Evolutionary conservation across 495 filamentous ascomycete species (phyloP), one percentile per base, ranked within the genome.

Genomic region (Cudoniella acicularis): DNA sequence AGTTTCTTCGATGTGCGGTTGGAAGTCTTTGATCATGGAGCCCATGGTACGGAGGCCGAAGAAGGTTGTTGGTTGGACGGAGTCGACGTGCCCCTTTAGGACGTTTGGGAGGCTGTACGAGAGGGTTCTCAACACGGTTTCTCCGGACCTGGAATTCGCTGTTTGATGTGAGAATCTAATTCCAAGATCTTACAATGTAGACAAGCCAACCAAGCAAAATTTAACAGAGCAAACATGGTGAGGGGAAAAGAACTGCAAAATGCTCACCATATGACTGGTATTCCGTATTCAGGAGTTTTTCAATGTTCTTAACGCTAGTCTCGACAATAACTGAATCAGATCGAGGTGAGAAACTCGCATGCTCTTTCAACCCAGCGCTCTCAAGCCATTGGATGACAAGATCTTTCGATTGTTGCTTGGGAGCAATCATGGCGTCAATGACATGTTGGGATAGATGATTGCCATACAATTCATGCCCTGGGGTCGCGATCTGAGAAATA

Each of bases 21-120:
- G 24, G 23, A 53, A 24, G 10, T 49, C 49, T 6, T 48, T 56
- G 27, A 66, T 49, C n/a, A 41, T 63, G 10, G 64, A 66, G 49
- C 48, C 56, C 56, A 66, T 57, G 20, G 51, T 18, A 30, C 52
- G 21, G 41, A 66, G 59, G 18, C 65, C 74, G 66, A 89, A 88
- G 4, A 82, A 84, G 40, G 80, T 88, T 3, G 84, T 87, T n/a
- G 85, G 85, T 69, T 88, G 85, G 45, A 88, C 79, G 4, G 82
- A 76, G 51, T 83, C 79, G 57, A 90, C 78, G 62, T 86, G 82
- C 24, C 69, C 69, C 55, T 81, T 80, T 3, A 75, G 76, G 60
- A 81, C 74, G 57, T 67, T 67, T 23, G 83, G 82, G 9, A 83
- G 70, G 48, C 78, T 82, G 72, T 82, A 86, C 40, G 72, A 63